Evolutionary conservation across 306 rosid species (phyloP), one percentile per base, ranked within the genome.

Genomic region (Aeschynomene evenia): DNA sequence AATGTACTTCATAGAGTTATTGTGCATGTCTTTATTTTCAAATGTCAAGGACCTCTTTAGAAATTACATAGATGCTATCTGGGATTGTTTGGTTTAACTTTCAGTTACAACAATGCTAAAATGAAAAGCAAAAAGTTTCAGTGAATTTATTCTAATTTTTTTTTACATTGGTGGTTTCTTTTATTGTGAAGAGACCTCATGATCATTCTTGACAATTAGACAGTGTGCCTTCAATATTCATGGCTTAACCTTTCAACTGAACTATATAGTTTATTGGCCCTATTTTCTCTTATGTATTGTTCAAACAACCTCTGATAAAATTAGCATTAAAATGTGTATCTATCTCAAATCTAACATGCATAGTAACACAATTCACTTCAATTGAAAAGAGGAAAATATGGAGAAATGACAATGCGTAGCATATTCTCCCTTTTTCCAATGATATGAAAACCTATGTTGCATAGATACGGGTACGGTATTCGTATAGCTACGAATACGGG

Each of bases 21-120:
- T 71, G 39, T 16, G 73, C 61, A 49, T 45, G 67, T 72, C 60
- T 58, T 45, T 23, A 9, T 74, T 65, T 31, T 51, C 63, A 51
- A 34, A 40, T 61, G 77, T 36, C 26, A 57, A 29, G 60, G 23
- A 54, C 50, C 70, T 72, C 52, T 34, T 21, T 20, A 48, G 45
- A 70, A 43, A 43, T 55, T n/a, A 12, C 22, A 40, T 10, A 39
- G 18, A 42, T 62, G 52, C 40, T n/a, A 54, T 37, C 11, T 37
- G 43, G 2, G 43, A 9, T 37, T 37, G 55, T 40, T 40, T 46
- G 23, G 43, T 56, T 70, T n/a, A n/a, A n/a, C n/a, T n/a, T n/a
- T n/a, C n/a, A n/a, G n/a, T n/a, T n/a, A n/a, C n/a, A n/a, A 3
- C 5, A 43, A 42, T 4, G 2, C 50, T 31, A 15, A 16, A 16